Evolutionary conservation across 179 eudicot species (phyloP).

Genomic region (Silene coronaria): DNA sequence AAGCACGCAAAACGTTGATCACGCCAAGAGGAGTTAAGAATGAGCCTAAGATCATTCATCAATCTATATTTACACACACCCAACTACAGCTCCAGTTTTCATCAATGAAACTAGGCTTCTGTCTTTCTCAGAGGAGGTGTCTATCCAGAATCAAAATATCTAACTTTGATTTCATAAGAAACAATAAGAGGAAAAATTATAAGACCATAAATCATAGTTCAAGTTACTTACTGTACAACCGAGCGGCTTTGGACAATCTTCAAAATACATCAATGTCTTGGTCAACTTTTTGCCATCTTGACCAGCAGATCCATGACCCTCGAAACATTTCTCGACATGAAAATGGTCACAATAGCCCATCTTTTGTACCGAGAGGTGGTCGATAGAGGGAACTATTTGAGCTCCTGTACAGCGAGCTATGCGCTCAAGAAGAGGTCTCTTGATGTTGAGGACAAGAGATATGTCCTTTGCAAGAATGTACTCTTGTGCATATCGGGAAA

Average conservation of each 20-base stretch:
- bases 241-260: constrained; percentile 95
- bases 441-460: constrained; percentile 84
- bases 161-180: not conserved
- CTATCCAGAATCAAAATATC: too few relatives aligned
- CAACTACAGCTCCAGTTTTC: not conserved
- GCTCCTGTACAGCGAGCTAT: constrained; percentile 96
- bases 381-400: constrained; percentile 89
- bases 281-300: constrained; percentile 68
- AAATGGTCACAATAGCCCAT: constrained; percentile 80
- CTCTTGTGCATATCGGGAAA: constrained; percentile 91
- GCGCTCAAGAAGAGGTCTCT: constrained; percentile 87
- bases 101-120: not conserved
- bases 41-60: too few relatives aligned
- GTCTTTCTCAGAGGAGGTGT: not conserved
- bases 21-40: too few relatives aligned
- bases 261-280: constrained; percentile 95
- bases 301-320: constrained; percentile 82
- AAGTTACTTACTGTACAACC: constrained; percentile 86
- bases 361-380: constrained; percentile 69
- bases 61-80: not conserved
- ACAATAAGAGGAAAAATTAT: not conserved
- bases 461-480: constrained; percentile 84
- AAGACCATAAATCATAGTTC: constrained; percentile 5
- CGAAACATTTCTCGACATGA: constrained; percentile 73
- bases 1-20: too few relatives aligned